Base-by-base conservation (phyloP, 495 filamentous ascomycete species). In the Lasiosphaeris hirsuta region DNA sequence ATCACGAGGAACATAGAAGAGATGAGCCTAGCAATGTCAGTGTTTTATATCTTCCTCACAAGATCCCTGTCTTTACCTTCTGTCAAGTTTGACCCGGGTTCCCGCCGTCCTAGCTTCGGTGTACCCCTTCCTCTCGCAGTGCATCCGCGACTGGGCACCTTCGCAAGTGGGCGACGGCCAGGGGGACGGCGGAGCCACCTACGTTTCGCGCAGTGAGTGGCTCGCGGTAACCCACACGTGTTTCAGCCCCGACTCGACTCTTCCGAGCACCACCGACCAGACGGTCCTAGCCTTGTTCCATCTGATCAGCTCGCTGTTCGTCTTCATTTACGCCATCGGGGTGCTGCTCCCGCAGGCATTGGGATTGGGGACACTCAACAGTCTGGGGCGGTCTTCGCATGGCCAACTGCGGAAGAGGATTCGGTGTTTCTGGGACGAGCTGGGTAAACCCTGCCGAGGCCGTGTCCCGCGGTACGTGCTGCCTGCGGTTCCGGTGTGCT, bases 81-180 rank as follows among this genome's bases (percentile, higher is more conserved):
- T n/a, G n/a, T n/a, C n/a, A n/a, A n/a, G n/a, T n/a, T n/a, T n/a
- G n/a, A n/a, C n/a, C n/a, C n/a, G n/a, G n/a, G n/a, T n/a, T n/a
- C n/a, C n/a, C n/a, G n/a, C n/a, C n/a, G 58, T 56, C n/a, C 3
- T 19, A 3, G 38, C 63, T 30, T 68, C 59, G 5, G 43, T 68
- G 10, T 70, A 66, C 56, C 63, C 63, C 1, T 70, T 70, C 37
- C 33, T 66, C 3, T 60, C 60, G 39, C 59, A 60, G 30, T 64
- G 60, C 55, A 55, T 65, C 13, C 59, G 44, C n/a, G 50, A 41
- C 14, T 70, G 62, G 37, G 63, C 59, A 23, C 37, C 46, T 14
- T 58, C 56, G 14, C 14, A 36, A 41, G 60, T 63, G 35, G 60
- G 63, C 9, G 60, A 23, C 11, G 48, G 33, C 0, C 19, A 23